These are phyloP conservation scores for Tricholoma sp. DNA, from an alignment of 768 basidiomycete genomes.

Conservation along the genomic window DNA sequence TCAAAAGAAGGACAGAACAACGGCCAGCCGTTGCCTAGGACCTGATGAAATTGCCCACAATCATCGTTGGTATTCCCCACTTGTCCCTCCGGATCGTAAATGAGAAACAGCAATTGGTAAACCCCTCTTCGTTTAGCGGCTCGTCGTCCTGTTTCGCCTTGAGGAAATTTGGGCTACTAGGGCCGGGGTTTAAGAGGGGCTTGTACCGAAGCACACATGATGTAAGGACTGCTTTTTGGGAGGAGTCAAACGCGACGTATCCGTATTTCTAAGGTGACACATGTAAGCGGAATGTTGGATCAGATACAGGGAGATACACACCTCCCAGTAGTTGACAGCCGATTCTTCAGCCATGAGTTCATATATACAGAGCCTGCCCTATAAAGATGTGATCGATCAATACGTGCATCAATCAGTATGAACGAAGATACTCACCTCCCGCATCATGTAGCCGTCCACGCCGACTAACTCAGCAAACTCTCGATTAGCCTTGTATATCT, in stretches of 20 bases:
- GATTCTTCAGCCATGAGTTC: conserved; percentile 98
- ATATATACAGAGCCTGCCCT: conserved; percentile 93
- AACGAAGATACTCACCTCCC: conserved; percentile 54
- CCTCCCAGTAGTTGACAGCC: conserved; percentile 98
- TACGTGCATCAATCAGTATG: not conserved
- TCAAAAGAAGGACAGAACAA: too few relatives aligned
- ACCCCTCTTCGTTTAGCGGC: conserved; percentile 53
- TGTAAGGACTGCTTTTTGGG: conserved; percentile 88
- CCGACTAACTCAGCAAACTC: conserved; percentile 92
- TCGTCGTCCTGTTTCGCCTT: conserved; percentile 13
- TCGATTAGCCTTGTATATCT: conserved; percentile 97
- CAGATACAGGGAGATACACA: conserved; percentile 17
- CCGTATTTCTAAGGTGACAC: conserved; percentile 73
- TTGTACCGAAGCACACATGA: conserved; percentile 88
- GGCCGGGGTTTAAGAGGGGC: conserved; percentile 47
- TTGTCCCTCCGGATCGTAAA: conserved; percentile 83
- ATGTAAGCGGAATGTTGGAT: not conserved
- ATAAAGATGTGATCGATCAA: not conserved
- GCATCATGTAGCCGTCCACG: conserved; percentile 80
- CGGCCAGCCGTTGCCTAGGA: conserved; percentile 29
- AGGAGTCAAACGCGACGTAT: conserved; percentile 87
- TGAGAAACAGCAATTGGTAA: conserved; percentile 87
- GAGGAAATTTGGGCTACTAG: conserved; percentile 20
- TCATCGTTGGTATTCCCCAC: conserved; percentile 87
- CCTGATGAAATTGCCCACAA: conserved; percentile 85